These are phyloP conservation scores for Sporothrix pseudoabietina DNA, from an alignment of 2,329 filamentous ascomycete genomes.

Conservation along the genomic window DNA sequence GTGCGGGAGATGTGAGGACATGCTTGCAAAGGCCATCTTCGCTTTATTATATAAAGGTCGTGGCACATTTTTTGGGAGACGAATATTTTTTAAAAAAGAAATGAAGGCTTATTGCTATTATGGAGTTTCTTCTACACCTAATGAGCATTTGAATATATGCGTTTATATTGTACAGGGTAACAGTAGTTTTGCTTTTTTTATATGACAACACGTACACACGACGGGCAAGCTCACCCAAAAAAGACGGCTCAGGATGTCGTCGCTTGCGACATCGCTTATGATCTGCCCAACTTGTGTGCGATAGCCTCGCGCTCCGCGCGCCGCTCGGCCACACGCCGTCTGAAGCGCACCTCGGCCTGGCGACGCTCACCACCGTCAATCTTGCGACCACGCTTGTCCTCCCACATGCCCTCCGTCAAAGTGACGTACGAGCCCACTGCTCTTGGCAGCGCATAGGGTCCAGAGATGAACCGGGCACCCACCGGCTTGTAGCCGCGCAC, in stretches of 20 bases:
- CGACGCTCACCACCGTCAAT: conserved; percentile 95
- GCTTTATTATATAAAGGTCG: too few species aligned
- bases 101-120: conserved; percentile 5
- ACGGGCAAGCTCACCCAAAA: not conserved
- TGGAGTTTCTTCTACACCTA: not conserved
- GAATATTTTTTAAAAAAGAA: too few species aligned
- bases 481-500: conserved; percentile 68
- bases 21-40: not conserved
- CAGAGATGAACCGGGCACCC: conserved; percentile 69
- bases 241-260: too few species aligned
- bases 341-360: conserved; percentile 80
- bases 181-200: not conserved
- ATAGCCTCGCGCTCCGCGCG: conserved; percentile 59
- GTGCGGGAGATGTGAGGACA: not conserved
- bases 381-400: conserved; percentile 82
- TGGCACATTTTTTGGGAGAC: too few species aligned
- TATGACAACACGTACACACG: not conserved
- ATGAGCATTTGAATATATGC: conserved; percentile 9
- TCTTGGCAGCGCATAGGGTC: conserved; percentile 71
- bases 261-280: not conserved
- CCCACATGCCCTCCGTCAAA: conserved; percentile 89
- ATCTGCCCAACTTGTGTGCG: not conserved
- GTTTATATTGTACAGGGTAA: conserved; percentile 20
- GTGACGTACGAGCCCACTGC: conserved; percentile 66
- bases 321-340: conserved; percentile 77